Conservation (phyloP, 2,329 filamentous ascomycete species). For the Allantophomopsis lycopodina region DNA sequence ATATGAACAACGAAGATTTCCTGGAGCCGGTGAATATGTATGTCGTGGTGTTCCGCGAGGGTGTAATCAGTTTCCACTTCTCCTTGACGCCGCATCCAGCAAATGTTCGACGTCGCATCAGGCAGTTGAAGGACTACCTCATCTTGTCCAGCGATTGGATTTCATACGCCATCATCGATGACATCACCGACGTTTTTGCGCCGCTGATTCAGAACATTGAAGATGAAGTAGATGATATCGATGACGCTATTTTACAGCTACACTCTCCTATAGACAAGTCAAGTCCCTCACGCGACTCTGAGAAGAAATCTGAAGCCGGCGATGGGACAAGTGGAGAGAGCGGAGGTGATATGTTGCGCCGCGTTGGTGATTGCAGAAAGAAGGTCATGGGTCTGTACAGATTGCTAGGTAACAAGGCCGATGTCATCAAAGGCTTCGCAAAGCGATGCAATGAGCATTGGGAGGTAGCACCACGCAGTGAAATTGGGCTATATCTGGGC, state of each 20-base stretch:
- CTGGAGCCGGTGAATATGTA: constrained; percentile 96
- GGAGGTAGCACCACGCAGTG: constrained; percentile 86
- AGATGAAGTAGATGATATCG: constrained; percentile 92
- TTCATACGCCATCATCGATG: constrained; percentile 93
- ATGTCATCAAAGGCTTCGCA: constrained; percentile 97
- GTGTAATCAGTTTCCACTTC: constrained; percentile 93
- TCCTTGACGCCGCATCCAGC: constrained; percentile 91
- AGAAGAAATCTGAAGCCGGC: constrained; percentile 21
- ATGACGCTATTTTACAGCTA: constrained; percentile 75
- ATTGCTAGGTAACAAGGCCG: constrained; percentile 88
- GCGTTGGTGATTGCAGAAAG: constrained; percentile 88
- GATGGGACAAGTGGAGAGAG: constrained; percentile 24
- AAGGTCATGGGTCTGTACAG: constrained; percentile 95
- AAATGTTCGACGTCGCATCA: constrained; percentile 86
- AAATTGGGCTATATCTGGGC: constrained; percentile 94
- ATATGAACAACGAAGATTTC: constrained; percentile 77
- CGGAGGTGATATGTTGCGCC: constrained; percentile 73
- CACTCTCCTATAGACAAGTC: constrained; percentile 42
- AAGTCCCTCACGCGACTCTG: constrained; percentile 19
- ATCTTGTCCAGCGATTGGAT: constrained; percentile 95
- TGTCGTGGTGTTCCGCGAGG: constrained; percentile 90
- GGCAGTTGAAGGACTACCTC: constrained; percentile 87
- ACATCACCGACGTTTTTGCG: constrained; percentile 93
- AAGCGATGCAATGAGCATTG: constrained; percentile 97
- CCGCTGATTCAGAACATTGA: constrained; percentile 89